Percentiles rank a stretch among this genome's conserved stretches.
Conservation (phyloP, 2,329 filamentous ascomycete species). For the Ceratocystis ficicola region DNA sequence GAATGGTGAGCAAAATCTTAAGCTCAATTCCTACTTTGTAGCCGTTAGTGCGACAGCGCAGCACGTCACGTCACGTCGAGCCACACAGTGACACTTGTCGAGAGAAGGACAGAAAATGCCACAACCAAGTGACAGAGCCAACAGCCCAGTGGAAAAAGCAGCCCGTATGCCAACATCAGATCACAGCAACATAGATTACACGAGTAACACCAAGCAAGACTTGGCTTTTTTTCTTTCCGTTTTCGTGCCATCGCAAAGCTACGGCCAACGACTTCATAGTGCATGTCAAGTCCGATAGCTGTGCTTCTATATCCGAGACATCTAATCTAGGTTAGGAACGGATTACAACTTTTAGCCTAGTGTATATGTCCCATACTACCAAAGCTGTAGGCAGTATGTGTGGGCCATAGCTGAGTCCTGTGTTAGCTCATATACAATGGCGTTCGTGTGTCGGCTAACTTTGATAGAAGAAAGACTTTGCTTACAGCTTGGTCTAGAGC, state of each 20-base stretch:
- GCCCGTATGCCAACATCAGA: no score
- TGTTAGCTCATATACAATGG: not conserved
- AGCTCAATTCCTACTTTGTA: no score
- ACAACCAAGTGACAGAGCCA: no score
- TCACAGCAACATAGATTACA: no score
- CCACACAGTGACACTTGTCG: no score
- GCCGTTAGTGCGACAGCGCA: no score
- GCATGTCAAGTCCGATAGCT: not conserved
- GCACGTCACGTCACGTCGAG: no score
- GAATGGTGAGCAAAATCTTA: no score
- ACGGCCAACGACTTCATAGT: not conserved
- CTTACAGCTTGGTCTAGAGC: not conserved
- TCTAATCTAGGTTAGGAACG: not conserved
- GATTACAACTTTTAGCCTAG: not conserved
- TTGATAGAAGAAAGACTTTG: conserved; percentile 8
- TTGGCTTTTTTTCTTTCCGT: not conserved
- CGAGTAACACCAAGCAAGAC: no score
- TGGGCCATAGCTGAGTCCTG: no score
- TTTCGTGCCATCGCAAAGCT: not conserved
- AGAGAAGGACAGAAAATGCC: no score
- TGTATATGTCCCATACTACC: not conserved
- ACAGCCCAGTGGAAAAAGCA: no score
- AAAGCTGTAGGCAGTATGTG: not conserved
- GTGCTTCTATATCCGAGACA: not conserved
- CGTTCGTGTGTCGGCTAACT: not conserved